Percentiles rank a stretch among this genome's conserved stretches.
These are phyloP conservation scores for Geotrichum phurueaensis DNA, from an alignment of 1,139 yeast species.

Conservation along the genomic window DNA sequence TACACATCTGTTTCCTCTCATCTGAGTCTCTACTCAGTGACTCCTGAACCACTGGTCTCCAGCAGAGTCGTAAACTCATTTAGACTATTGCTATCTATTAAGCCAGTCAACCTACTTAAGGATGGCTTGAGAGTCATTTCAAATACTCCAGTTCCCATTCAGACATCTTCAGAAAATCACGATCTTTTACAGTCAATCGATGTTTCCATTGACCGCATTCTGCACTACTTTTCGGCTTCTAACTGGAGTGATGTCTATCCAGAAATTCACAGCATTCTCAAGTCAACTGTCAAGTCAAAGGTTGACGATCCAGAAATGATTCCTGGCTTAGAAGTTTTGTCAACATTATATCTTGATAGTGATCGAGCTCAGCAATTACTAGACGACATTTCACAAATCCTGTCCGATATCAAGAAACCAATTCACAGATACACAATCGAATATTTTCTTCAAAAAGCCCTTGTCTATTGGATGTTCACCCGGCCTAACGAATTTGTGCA, in stretches of 20 bases:
- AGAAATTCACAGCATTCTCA: constrained; percentile 15
- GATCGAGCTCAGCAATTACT: constrained; percentile 40
- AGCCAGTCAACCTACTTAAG: constrained; percentile 15
- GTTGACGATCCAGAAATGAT: constrained; percentile 36
- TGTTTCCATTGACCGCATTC: constrained; percentile 40
- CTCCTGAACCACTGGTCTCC: constrained; percentile 12
- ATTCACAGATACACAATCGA: constrained; percentile 54
- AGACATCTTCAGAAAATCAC: constrained; percentile 1
- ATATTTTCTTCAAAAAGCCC: constrained; percentile 45
- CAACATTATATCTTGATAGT: constrained; percentile 45
- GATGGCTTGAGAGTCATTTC: constrained; percentile 13
- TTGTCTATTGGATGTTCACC: constrained; percentile 45
- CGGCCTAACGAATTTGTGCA: constrained; percentile 8
- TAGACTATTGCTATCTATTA: constrained; percentile 12
- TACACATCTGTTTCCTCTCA: constrained; percentile 10
- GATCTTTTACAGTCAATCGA: constrained; percentile 41
- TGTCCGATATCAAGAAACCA: constrained; percentile 44
- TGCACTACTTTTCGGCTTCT: constrained; percentile 50
- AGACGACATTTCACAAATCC: constrained; percentile 39
- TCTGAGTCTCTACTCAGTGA: constrained; percentile 12
- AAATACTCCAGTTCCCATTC: not conserved
- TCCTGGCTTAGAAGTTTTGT: constrained; percentile 49
- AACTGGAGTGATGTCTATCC: constrained; percentile 43
- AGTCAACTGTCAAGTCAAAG: constrained; percentile 7
- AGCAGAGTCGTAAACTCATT: constrained; percentile 21